A percentile compares a stretch with the other conserved stretches of the same genome.
Evolutionary conservation across 1,284 basidiomycete species (phyloP).

Genomic region (Cutaneotrichosporon cutaneum): DNA sequence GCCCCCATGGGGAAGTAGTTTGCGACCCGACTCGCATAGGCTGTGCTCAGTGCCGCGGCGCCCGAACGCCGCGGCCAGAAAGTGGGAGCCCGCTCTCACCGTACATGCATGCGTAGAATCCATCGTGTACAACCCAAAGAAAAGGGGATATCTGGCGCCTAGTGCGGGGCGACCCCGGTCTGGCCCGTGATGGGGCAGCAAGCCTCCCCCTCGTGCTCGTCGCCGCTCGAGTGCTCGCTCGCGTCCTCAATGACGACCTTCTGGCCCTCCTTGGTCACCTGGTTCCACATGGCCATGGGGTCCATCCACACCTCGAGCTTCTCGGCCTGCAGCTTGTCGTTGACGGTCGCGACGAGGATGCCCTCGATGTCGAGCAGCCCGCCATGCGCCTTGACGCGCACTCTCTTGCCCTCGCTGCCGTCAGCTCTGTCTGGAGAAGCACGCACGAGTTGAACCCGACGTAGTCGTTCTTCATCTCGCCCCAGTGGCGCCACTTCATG

Average conservation of each 20-base stretch:
- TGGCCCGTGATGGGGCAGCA: constrained; percentile 3
- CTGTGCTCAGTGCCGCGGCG: too few species aligned
- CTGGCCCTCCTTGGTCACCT: constrained; percentile 22
- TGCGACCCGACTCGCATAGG: too few species aligned
- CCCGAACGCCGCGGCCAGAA: too few species aligned
- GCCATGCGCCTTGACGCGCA: constrained; percentile 25
- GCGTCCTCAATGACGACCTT: constrained; percentile 18
- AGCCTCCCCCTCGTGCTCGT: background rate
- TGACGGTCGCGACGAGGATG: constrained; percentile 15
- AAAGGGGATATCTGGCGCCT: background rate
- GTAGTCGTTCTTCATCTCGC: constrained; percentile 27
- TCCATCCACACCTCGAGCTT: constrained; percentile 22
- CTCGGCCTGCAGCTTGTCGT: constrained; percentile 21
- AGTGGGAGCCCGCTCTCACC: too few species aligned
- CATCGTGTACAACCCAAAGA: too few species aligned
- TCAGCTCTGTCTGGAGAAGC: background rate
- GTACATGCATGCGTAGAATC: too few species aligned
- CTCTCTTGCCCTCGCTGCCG: constrained; percentile 16
- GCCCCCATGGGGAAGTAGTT: too few species aligned
- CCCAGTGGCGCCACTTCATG: constrained; percentile 26
- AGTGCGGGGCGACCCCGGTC: constrained; percentile 1
- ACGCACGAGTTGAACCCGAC: constrained; percentile 19
- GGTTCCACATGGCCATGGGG: constrained; percentile 19
- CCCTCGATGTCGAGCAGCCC: constrained; percentile 20
- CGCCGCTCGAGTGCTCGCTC: background rate